Percentiles rank a stretch among this genome's conserved stretches.
Evolutionary conservation across 345 rosid species (phyloP).

Genomic region (Linum lewisii): DNA sequence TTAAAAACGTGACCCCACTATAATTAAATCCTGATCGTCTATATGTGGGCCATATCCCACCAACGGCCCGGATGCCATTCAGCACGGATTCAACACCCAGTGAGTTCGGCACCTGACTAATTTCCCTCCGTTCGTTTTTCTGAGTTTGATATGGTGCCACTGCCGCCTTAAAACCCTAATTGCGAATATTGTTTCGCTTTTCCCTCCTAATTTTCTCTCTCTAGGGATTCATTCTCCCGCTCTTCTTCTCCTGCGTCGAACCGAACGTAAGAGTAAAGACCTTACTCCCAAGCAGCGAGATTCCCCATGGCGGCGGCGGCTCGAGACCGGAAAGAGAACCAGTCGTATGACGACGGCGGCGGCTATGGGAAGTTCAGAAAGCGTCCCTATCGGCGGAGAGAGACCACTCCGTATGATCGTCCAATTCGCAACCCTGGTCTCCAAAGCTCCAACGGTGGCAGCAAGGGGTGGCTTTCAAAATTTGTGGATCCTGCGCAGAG

Average conservation of each 20-base stretch:
- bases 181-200: background rate
- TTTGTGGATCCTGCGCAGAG: conserved; percentile 88
- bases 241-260: background rate
- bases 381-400: conserved; percentile 41
- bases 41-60: too few species aligned
- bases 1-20: too few species aligned
- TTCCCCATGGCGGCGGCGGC: conserved; percentile 20
- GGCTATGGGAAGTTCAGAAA: conserved; percentile 60
- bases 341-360: conserved; percentile 13
- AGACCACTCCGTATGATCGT: conserved; percentile 69
- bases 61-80: too few species aligned
- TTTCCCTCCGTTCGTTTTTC: too few species aligned
- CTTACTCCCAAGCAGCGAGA: conserved; percentile 5
- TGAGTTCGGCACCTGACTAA: too few species aligned
- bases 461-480: conserved; percentile 70
- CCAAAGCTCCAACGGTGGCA: conserved; percentile 15
- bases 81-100: too few species aligned
- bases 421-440: conserved; percentile 39
- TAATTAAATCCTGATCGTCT: too few species aligned
- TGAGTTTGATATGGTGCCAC: background rate
- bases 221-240: background rate
- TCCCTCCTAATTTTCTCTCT: background rate
- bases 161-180: conserved; percentile 1
- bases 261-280: background rate
- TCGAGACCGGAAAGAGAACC: conserved; percentile 15